Evolutionary conservation across 1,284 basidiomycete genomes (phyloP), one percentile per base, ranked within the genome.

Genomic region (Malassezia sp.): DNA sequence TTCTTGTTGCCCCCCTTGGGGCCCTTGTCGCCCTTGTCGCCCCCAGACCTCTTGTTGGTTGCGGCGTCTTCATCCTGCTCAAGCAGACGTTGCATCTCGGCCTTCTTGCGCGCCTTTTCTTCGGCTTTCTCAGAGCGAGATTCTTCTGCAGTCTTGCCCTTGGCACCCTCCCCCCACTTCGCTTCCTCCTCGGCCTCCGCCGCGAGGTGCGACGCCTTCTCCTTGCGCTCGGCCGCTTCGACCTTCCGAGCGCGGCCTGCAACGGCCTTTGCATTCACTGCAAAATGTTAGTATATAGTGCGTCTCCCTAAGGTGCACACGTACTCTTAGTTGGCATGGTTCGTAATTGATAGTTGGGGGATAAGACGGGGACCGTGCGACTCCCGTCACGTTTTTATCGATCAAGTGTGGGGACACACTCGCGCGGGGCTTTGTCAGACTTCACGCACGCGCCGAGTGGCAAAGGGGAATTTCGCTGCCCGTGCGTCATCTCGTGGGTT

Each of bases 191-290:
- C 72, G 8, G 70, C 71, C 48, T 74, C 75, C 36, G 81, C 84
- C 72, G 77, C 79, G 5, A 79, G 81, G 7, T 74, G 75, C 5
- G 75, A 75, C 0, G 75, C 79, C 3, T 74, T 75, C 9, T 76
- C 78, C 56, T 79, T 75, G 71, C 83, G 83, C 76, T 80, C 77
- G 71, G 88, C 86, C 71, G 88, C 90, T 69, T 91, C 89, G 5
- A 86, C 85, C 73, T 95, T 95, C 72, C 86, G 87, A 1, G 88
- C 84, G 38, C 56, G 53, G 11, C 66, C 66, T 2, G 59, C 45
- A n/a, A 46, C 54, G 2, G 55, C 54, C 30, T 59, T 59, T 29
- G 54, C 21, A 29, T 56, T 58, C 32, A 39, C 56, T 56, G n/a
- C n/a, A n/a, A n/a, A n/a, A n/a, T n/a, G n/a, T n/a, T n/a, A n/a